Conservation (phyloP, 495 filamentous ascomycete species). For the Penicillium roqueforti region DNA sequence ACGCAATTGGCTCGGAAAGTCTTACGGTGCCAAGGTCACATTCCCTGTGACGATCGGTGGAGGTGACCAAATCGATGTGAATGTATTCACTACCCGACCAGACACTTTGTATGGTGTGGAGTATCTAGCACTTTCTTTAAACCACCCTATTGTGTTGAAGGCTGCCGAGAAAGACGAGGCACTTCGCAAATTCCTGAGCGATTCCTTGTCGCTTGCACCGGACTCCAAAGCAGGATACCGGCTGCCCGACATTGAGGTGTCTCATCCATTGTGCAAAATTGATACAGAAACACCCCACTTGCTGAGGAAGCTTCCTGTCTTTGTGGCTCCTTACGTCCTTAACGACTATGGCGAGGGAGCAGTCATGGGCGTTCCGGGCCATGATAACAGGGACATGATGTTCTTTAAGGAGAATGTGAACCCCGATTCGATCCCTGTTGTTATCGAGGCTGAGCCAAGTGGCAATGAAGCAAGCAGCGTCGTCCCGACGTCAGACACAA, state of each 20-base stretch:
- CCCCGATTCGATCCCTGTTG: conserved; percentile 47
- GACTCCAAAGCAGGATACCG: conserved; percentile 74
- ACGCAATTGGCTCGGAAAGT: conserved; percentile 83
- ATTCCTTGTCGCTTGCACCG: conserved; percentile 54
- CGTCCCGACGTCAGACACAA: conserved; percentile 34
- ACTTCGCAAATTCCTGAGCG: conserved; percentile 64
- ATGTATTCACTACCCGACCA: conserved; percentile 77
- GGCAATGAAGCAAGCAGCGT: conserved; percentile 39
- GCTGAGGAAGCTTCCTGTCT: conserved; percentile 62
- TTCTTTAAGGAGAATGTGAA: conserved; percentile 73
- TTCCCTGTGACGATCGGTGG: conserved; percentile 54
- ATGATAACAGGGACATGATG: conserved; percentile 69
- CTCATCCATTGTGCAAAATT: conserved; percentile 59
- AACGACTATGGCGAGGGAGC: conserved; percentile 84
- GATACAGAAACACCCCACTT: conserved; percentile 48
- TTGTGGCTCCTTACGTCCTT: conserved; percentile 80
- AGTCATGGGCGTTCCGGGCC: conserved; percentile 88
- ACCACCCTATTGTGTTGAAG: conserved; percentile 64
- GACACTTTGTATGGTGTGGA: conserved; percentile 84
- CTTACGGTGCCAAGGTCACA: conserved; percentile 63
- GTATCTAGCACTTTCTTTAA: conserved; percentile 72
- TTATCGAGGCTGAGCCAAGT: conserved; percentile 36
- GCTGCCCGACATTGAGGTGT: conserved; percentile 55
- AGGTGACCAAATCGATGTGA: conserved; percentile 40
- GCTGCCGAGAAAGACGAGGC: conserved; percentile 54